phyloP scores from a whole-genome alignment of 371 early-diverging fungal species.

The Umbelopsis sp. region DNA sequence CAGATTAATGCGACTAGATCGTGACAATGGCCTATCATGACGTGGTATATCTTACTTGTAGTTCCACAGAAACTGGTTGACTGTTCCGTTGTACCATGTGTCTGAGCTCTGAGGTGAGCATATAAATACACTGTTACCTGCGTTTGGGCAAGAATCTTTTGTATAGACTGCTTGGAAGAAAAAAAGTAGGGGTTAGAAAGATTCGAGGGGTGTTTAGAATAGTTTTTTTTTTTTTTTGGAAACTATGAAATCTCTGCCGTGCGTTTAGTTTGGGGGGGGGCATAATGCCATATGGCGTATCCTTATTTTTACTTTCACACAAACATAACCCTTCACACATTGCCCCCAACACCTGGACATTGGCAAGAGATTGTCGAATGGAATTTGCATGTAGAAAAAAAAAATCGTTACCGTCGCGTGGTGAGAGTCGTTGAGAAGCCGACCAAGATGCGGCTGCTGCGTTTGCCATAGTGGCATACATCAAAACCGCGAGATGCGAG shows the following conservation, averaged over 20 bases:
- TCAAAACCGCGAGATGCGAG: slow-evolving; percentile 8
- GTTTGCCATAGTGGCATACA: neutral
- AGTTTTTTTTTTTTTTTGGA: too few relatives aligned
- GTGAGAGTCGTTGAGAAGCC: neutral
- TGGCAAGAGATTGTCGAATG: neutral
- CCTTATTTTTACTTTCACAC: too few relatives aligned
- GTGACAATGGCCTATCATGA: neutral
- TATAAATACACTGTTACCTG: neutral
- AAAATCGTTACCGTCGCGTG: neutral
- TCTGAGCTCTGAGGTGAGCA: slow-evolving; percentile 1
- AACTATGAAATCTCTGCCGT: too few relatives aligned
- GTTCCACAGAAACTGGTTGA: slow-evolving; percentile 16
- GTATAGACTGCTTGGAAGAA: neutral
- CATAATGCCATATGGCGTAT: too few relatives aligned
- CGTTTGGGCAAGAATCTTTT: neutral
- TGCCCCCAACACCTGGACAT: too few relatives aligned
- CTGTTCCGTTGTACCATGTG: slow-evolving; percentile 12
- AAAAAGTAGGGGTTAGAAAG: neutral
- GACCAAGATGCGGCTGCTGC: neutral
- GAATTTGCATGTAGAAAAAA: neutral
- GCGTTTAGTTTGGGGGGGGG: too few relatives aligned
- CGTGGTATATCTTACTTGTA: slow-evolving; percentile 5
- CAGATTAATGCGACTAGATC: too few relatives aligned
- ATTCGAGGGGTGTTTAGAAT: too few relatives aligned
- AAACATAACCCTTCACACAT: too few relatives aligned